Evolutionary conservation across 768 basidiomycete species (phyloP).

Genomic region (Candolleomyces aberdarensis): DNA sequence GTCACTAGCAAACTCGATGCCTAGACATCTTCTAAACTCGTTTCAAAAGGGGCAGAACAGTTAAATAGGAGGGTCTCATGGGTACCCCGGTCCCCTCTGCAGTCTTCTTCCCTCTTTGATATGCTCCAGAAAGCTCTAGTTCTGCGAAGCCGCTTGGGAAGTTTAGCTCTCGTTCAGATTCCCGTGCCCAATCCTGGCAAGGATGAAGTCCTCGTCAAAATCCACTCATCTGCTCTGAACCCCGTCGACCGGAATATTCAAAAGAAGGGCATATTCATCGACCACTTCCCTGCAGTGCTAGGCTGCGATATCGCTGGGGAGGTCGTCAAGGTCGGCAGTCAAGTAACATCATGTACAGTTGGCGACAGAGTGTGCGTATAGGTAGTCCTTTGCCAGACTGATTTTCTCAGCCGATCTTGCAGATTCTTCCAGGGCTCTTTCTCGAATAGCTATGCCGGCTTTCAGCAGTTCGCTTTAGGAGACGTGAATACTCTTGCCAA

Average conservation of each 20-base stretch:
- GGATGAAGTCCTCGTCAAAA: constrained; percentile 41
- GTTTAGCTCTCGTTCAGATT: constrained; percentile 14
- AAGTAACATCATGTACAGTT: constrained; percentile 43
- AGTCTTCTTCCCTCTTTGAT: neutral
- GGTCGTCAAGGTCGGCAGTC: constrained; percentile 48
- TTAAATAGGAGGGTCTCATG: too few relatives aligned
- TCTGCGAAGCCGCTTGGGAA: constrained; percentile 14
- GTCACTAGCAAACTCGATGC: too few relatives aligned
- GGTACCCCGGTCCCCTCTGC: too few relatives aligned
- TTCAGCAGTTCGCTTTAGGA: constrained; percentile 39
- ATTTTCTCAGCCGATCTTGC: neutral
- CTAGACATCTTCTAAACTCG: too few relatives aligned
- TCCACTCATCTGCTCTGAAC: constrained; percentile 39
- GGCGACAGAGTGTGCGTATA: constrained; percentile 52
- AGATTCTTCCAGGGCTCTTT: constrained; percentile 37
- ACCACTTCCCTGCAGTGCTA: constrained; percentile 43
- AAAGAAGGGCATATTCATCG: constrained; percentile 25
- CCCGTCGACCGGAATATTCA: constrained; percentile 39
- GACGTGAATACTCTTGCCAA: constrained; percentile 34
- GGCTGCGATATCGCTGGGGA: constrained; percentile 52
- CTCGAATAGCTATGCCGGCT: constrained; percentile 34
- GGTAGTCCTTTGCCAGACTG: constrained; percentile 29
- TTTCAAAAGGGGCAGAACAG: too few relatives aligned
- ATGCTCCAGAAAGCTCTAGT: constrained; percentile 23
- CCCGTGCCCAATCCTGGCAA: constrained; percentile 26